Evolutionary conservation across 345 rosid species (phyloP).

Genomic region (Salix exigua): DNA sequence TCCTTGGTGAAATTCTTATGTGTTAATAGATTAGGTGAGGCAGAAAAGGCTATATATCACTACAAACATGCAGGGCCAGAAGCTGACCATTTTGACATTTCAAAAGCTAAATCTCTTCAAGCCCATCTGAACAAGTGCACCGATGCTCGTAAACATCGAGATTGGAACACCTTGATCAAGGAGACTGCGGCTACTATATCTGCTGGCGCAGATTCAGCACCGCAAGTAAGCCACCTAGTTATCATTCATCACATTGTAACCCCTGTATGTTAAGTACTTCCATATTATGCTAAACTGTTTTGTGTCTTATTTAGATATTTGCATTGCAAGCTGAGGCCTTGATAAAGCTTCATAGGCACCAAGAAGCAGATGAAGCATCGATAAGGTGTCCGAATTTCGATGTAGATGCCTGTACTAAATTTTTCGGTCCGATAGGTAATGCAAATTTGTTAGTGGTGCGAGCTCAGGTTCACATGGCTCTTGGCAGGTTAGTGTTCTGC

Average conservation of each 20-base stretch:
- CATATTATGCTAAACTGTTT: not conserved
- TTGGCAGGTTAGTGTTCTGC: slow-evolving; percentile 64
- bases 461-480: slow-evolving; percentile 79
- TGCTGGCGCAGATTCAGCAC: slow-evolving; percentile 83
- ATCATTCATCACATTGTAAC: not conserved
- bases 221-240: slow-evolving; percentile 41
- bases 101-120: slow-evolving; percentile 61
- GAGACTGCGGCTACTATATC: slow-evolving; percentile 54
- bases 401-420: slow-evolving; percentile 55
- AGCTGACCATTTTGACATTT: slow-evolving; percentile 65
- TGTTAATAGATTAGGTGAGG: slow-evolving; percentile 75
- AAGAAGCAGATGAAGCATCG: slow-evolving; percentile 69
- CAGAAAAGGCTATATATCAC: slow-evolving; percentile 78
- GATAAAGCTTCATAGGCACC: slow-evolving; percentile 64
- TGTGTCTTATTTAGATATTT: slow-evolving; percentile 38
- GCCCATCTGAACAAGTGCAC: slow-evolving; percentile 57
- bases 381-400: slow-evolving; percentile 53
- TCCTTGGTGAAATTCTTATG: not conserved
- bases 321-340: slow-evolving; percentile 92
- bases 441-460: slow-evolving; percentile 64
- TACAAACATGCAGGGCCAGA: slow-evolving; percentile 84
- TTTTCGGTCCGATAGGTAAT: slow-evolving; percentile 68
- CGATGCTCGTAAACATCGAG: slow-evolving; percentile 59
- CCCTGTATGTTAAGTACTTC: not conserved
- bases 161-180: slow-evolving; percentile 61